phyloP scores from a whole-genome alignment of 192 early-diverging fungal genomes.

The Coemansia reversa region DNA sequence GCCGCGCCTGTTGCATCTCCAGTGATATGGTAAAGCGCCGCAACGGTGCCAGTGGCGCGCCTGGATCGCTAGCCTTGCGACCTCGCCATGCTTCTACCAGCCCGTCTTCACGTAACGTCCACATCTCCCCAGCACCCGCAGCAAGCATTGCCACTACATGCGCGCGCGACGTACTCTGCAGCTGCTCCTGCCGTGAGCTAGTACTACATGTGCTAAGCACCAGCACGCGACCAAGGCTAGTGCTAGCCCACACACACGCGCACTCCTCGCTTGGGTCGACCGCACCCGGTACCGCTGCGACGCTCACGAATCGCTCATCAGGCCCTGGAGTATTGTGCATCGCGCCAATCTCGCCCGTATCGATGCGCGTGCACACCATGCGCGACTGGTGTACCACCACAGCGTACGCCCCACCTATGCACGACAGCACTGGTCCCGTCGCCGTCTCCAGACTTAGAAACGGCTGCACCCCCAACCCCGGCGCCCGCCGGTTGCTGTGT shows the following conservation, averaged over 20 bases:
- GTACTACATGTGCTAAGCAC: constrained; percentile 32
- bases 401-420: constrained; percentile 38
- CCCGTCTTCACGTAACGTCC: constrained; percentile 50
- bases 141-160: constrained; percentile 27
- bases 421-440: constrained; percentile 17
- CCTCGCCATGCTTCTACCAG: constrained; percentile 41
- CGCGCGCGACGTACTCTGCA: constrained; percentile 17
- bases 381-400: constrained; percentile 42
- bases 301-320: constrained; percentile 49
- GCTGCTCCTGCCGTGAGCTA: constrained; percentile 21
- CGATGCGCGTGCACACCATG: constrained; percentile 48
- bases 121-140: constrained; percentile 32
- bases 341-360: constrained; percentile 47
- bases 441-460: constrained; percentile 35
- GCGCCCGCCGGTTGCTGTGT: constrained; percentile 34
- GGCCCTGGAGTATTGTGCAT: constrained; percentile 49
- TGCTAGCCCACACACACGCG: constrained; percentile 38
- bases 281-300: constrained; percentile 36
- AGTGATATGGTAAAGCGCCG: constrained; percentile 33
- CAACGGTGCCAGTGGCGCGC: constrained; percentile 26
- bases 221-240: constrained; percentile 35
- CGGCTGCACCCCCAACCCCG: constrained; percentile 36
- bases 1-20: constrained; percentile 35
- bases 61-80: constrained; percentile 17
- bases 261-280: constrained; percentile 28